Conservation (phyloP, 495 filamentous ascomycete genomes). For the Cairneyella variabilis region DNA sequence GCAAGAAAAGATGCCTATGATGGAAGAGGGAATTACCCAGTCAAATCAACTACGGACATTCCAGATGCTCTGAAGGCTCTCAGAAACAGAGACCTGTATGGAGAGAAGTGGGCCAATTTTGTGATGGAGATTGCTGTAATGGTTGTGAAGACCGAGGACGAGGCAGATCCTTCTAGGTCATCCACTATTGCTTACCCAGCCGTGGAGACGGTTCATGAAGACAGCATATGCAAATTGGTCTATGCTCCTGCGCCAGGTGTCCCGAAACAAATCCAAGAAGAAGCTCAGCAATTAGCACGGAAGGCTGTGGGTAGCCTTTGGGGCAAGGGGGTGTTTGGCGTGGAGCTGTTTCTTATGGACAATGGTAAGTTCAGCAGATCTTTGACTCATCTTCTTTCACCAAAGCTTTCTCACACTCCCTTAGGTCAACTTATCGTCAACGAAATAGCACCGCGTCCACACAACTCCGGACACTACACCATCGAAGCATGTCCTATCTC, state of each 20-base stretch:
- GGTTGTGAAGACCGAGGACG: constrained; percentile 86
- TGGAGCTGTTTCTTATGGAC: constrained; percentile 92
- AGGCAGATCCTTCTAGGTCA: constrained; percentile 40
- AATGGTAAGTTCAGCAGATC: constrained; percentile 48
- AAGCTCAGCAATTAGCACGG: constrained; percentile 73
- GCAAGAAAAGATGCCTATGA: constrained; percentile 91
- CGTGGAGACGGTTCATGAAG: constrained; percentile 92
- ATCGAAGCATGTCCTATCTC: constrained; percentile 90
- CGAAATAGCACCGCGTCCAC: constrained; percentile 91
- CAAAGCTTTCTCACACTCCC: constrained; percentile 43
- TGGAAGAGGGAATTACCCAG: constrained; percentile 84
- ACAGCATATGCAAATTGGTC: constrained; percentile 92
- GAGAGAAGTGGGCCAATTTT: constrained; percentile 88
- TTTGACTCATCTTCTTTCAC: constrained; percentile 34
- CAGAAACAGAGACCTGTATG: constrained; percentile 71
- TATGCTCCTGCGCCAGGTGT: constrained; percentile 79
- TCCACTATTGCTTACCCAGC: constrained; percentile 72
- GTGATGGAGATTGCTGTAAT: constrained; percentile 87
- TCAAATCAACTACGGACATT: constrained; percentile 65
- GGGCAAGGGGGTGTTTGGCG: constrained; percentile 91
- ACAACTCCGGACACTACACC: constrained; percentile 96
- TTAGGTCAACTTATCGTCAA: constrained; percentile 55
- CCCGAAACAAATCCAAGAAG: constrained; percentile 50
- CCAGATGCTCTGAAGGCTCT: constrained; percentile 63
- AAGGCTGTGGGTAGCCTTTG: constrained; percentile 74